A percentile compares a stretch with the other conserved stretches of the same genome.
Evolutionary conservation across 257 asterid species (phyloP).

Genomic region (Galeopsis tetrahit): DNA sequence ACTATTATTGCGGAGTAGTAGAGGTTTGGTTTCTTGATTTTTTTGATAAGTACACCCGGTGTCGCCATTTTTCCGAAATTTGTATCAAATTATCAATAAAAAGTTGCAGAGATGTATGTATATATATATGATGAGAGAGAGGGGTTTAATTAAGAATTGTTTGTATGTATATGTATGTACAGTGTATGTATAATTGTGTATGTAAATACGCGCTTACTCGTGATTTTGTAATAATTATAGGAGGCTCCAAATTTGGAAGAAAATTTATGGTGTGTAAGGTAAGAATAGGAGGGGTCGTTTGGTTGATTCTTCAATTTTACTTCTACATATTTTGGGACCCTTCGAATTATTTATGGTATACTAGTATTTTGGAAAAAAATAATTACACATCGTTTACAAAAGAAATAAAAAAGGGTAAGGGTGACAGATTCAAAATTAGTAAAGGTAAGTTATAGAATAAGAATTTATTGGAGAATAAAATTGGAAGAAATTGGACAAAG

Average conservation of each 20-base stretch:
- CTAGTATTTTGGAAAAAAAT: too few species aligned
- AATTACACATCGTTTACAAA: too few species aligned
- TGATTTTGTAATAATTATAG: not conserved
- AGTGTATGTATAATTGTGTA: not conserved
- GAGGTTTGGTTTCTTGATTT: slow-evolving; percentile 62
- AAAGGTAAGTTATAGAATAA: too few species aligned
- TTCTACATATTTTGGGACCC: not conserved
- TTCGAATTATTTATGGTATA: not conserved
- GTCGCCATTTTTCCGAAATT: slow-evolving; percentile 59
- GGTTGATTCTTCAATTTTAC: not conserved
- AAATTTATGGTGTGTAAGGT: not conserved
- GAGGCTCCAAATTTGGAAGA: not conserved
- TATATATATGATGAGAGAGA: not conserved
- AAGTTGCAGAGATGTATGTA: not conserved
- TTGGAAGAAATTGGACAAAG: too few species aligned
- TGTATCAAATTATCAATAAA: slow-evolving; percentile 7
- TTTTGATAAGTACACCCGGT: slow-evolving; percentile 49
- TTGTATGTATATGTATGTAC: not conserved
- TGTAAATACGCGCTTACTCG: not conserved
- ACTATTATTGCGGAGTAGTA: slow-evolving; percentile 53
- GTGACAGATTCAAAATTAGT: too few species aligned
- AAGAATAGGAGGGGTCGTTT: not conserved
- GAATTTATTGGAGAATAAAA: too few species aligned
- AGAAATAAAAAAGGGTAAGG: too few species aligned
- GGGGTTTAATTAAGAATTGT: too few species aligned